Conservation (phyloP, 2,329 filamentous ascomycete species). For the Domatiomyces catenatus region DNA sequence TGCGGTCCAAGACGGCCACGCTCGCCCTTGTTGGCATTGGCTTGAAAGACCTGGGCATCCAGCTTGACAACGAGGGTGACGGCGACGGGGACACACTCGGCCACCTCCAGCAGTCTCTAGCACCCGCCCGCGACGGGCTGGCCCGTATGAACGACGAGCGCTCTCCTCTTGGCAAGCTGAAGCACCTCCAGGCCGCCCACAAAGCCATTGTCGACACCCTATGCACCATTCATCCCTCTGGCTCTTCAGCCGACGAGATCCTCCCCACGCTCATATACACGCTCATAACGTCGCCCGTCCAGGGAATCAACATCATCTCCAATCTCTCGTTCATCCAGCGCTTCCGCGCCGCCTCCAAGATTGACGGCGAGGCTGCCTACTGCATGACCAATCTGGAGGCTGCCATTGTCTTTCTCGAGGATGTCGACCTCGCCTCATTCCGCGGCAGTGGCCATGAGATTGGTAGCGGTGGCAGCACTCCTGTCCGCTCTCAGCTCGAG, state of each 20-base stretch:
- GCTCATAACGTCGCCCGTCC: constrained; percentile 75
- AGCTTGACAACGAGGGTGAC: constrained; percentile 44
- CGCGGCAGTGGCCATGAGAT: constrained; percentile 48
- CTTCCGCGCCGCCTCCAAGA: constrained; percentile 70
- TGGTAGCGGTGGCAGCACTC: constrained; percentile 33
- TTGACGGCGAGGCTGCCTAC: constrained; percentile 89
- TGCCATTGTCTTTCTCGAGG: constrained; percentile 84
- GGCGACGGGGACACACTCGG: constrained; percentile 38
- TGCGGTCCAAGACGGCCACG: constrained; percentile 85
- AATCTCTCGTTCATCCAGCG: constrained; percentile 89
- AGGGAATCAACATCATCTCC: constrained; percentile 77
- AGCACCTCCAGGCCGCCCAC: constrained; percentile 73
- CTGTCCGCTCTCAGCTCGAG: constrained; percentile 20
- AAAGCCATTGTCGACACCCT: constrained; percentile 86
- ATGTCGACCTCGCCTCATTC: constrained; percentile 80
- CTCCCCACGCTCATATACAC: constrained; percentile 94
- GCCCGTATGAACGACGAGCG: constrained; percentile 71
- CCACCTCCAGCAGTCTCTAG: constrained; percentile 58
- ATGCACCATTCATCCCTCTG: constrained; percentile 49
- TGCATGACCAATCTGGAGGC: constrained; percentile 93
- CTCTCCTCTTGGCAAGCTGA: constrained; percentile 81
- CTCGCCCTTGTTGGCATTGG: constrained; percentile 84
- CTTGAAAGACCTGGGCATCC: constrained; percentile 66
- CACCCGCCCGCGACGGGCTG: constrained; percentile 55
- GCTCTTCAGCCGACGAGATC: constrained; percentile 89